Conservation (phyloP, 2,329 filamentous ascomycete genomes). For the Fusarium tricinctum region DNA sequence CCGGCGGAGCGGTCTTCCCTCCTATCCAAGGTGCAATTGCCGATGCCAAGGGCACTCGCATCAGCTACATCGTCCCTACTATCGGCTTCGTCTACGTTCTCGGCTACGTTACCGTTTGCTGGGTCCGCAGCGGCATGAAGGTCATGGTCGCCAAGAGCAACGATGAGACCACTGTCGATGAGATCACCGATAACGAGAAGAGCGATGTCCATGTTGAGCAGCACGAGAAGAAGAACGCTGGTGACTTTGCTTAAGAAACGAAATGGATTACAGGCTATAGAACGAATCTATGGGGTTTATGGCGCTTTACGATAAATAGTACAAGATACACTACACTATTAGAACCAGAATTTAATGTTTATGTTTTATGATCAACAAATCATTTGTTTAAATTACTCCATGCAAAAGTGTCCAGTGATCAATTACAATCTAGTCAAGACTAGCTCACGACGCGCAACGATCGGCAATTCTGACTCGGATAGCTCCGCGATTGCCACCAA, state of each 20-base stretch:
- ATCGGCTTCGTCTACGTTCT: conserved; percentile 47
- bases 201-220: conserved; percentile 33
- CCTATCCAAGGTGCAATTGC: conserved; percentile 42
- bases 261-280: background rate
- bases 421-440: background rate
- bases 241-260: conserved; percentile 27
- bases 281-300: background rate
- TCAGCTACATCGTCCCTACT: conserved; percentile 45
- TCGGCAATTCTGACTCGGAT: background rate
- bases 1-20: conserved; percentile 71
- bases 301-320: conserved; percentile 19
- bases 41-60: conserved; percentile 43
- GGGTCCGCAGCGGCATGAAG: conserved; percentile 40
- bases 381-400: background rate
- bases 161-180: background rate
- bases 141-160: conserved; percentile 28
- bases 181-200: conserved; percentile 26
- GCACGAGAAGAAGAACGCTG: conserved; percentile 41
- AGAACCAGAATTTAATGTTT: conserved; percentile 35
- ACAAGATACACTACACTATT: conserved; percentile 2
- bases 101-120: conserved; percentile 37
- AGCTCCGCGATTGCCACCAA: background rate
- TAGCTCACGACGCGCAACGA: background rate
- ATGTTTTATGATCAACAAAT: conserved; percentile 20
- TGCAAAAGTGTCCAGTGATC: background rate